These are phyloP conservation scores for Ophiostoma montium DNA, from an alignment of 2,329 filamentous ascomycete species.

Conservation along the genomic window DNA sequence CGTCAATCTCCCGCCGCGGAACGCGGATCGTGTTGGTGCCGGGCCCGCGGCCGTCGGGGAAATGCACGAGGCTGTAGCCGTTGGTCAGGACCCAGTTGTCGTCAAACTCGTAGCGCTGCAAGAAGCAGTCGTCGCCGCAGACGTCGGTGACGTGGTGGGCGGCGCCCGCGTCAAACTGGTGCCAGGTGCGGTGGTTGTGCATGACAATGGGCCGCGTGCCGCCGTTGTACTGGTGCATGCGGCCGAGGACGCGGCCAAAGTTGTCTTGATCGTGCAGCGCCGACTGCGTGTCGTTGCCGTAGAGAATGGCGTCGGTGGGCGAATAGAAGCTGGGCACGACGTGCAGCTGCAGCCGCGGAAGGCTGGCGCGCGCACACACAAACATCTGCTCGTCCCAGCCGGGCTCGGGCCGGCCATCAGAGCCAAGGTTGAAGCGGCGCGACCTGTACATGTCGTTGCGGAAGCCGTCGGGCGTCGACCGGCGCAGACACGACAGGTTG, in stretches of 20 bases:
- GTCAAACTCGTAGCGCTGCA: slow-evolving; percentile 31
- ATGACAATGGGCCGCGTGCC: slow-evolving; percentile 28
- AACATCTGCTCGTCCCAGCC: slow-evolving; percentile 29
- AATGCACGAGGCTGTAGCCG: slow-evolving; percentile 26
- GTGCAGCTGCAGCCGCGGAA: slow-evolving; percentile 22
- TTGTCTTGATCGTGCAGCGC: neutral
- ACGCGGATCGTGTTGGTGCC: neutral
- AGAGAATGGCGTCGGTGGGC: slow-evolving; percentile 21
- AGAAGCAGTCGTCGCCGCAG: slow-evolving; percentile 32
- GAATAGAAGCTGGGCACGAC: slow-evolving; percentile 30
- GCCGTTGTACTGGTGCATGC: slow-evolving; percentile 21
- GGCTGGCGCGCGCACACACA: slow-evolving; percentile 24
- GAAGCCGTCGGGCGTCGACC: slow-evolving; percentile 3
- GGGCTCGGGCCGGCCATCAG: slow-evolving; percentile 12
- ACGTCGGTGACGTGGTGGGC: slow-evolving; percentile 28
- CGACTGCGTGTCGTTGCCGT: slow-evolving; percentile 16
- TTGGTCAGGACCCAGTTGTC: slow-evolving; percentile 35
- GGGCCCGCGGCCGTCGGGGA: slow-evolving; percentile 17
- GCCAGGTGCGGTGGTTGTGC: slow-evolving; percentile 25
- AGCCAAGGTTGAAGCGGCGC: neutral
- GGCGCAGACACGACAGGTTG: slow-evolving; percentile 24
- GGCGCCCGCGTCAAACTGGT: slow-evolving; percentile 25
- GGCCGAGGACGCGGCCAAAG: neutral
- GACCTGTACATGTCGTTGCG: slow-evolving; percentile 5
- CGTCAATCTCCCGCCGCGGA: neutral